Conservation (phyloP, 306 rosid genomes). For the Acacia acuminata region DNA sequence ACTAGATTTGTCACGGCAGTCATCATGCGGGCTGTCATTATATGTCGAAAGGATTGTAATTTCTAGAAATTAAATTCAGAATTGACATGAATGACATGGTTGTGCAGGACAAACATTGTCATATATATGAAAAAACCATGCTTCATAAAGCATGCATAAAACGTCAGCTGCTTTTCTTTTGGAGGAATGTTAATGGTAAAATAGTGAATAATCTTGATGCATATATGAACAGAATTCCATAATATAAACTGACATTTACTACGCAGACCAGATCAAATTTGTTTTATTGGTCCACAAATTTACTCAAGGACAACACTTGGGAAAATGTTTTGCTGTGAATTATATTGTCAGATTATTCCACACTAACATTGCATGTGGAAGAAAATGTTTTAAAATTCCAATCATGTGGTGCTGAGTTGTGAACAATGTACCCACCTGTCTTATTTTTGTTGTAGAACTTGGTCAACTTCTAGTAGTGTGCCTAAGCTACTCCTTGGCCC, state of each 20-base stretch:
- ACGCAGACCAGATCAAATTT: background rate
- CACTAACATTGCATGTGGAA: background rate
- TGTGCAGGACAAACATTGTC: background rate
- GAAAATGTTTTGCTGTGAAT: background rate
- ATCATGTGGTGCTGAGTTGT: background rate
- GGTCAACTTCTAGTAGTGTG: background rate
- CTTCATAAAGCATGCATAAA: background rate
- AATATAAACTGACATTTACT: background rate
- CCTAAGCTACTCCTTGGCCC: background rate
- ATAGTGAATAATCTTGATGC: background rate
- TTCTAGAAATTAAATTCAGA: background rate
- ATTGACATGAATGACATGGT: background rate
- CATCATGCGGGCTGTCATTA: background rate
- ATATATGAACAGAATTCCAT: background rate
- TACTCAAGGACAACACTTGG: background rate
- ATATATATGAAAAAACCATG: background rate
- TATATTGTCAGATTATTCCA: background rate
- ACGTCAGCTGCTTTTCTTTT: background rate
- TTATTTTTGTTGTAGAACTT: background rate
- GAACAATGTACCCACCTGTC: too few relatives aligned
- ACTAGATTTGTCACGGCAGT: background rate
- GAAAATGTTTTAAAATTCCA: background rate
- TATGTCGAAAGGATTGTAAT: background rate
- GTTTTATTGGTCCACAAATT: background rate
- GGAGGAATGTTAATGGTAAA: background rate